phyloP scores from a whole-genome alignment of 495 filamentous ascomycete species.

The Penicillium herquei region DNA sequence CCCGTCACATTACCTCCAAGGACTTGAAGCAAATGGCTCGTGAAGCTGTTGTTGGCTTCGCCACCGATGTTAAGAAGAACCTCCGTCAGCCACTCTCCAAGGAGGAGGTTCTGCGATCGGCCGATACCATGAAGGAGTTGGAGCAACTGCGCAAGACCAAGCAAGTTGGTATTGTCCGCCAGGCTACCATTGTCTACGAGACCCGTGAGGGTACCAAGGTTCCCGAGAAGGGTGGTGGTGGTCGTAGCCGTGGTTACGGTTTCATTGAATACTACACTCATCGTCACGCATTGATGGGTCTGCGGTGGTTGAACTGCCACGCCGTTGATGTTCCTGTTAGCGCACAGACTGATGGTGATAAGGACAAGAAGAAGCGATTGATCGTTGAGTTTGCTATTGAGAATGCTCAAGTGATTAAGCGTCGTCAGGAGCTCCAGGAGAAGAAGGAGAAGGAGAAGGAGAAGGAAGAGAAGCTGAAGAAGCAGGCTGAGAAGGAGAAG shows the following conservation, averaged over 20 bases:
- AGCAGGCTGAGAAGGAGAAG: conserved; percentile 26
- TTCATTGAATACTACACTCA: conserved; percentile 98
- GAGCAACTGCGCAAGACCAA: conserved; percentile 75
- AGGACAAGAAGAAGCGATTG: conserved; percentile 70
- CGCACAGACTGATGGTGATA: conserved; percentile 33
- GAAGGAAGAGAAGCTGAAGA: conserved; percentile 13
- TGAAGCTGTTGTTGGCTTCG: conserved; percentile 88
- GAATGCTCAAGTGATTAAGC: conserved; percentile 87
- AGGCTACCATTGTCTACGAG: conserved; percentile 94
- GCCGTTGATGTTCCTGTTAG: conserved; percentile 46
- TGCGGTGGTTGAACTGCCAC: conserved; percentile 90
- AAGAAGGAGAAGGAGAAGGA: conserved; percentile 45
- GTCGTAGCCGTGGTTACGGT: conserved; percentile 87
- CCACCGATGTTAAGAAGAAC: conserved; percentile 78
- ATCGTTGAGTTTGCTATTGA: conserved; percentile 99
- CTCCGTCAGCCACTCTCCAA: conserved; percentile 73
- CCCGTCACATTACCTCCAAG: conserved; percentile 78
- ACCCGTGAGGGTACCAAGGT: conserved; percentile 78
- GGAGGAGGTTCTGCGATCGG: conserved; percentile 78
- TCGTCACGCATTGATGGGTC: conserved; percentile 90
- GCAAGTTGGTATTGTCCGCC: conserved; percentile 89
- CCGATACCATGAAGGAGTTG: conserved; percentile 73
- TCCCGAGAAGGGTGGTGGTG: conserved; percentile 65
- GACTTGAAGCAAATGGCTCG: conserved; percentile 88
- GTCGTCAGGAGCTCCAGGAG: conserved; percentile 69